These are phyloP conservation scores for Cercospora beticola DNA, from an alignment of 2,329 filamentous ascomycete genomes.

Conservation along the genomic window DNA sequence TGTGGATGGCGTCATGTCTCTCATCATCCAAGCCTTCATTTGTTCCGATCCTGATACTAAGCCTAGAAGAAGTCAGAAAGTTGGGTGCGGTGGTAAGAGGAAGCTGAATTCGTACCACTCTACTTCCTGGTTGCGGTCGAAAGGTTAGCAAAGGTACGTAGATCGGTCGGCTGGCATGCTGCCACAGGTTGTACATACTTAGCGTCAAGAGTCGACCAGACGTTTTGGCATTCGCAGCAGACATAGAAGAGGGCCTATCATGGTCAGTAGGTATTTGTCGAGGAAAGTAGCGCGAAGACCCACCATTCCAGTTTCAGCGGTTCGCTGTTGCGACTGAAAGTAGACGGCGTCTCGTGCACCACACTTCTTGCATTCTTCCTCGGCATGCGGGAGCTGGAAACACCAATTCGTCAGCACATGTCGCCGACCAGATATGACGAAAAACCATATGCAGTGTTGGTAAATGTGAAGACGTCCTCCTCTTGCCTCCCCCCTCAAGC, in stretches of 20 bases:
- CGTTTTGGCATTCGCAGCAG: conserved; percentile 89
- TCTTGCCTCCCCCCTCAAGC: conserved; percentile 32
- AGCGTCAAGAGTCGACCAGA: conserved; percentile 56
- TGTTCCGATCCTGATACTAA: conserved; percentile 8
- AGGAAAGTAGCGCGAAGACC: conserved; percentile 39
- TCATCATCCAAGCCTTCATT: conserved; percentile 7
- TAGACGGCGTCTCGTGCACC: conserved; percentile 89
- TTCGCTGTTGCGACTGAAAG: conserved; percentile 98
- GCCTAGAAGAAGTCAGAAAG: conserved; percentile 2
- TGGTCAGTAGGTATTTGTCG: conserved; percentile 19
- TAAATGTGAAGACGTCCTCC: conserved; percentile 23
- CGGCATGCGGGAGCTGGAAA: conserved; percentile 40
- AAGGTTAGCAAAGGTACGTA: background rate
- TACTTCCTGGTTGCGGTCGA: conserved; percentile 21
- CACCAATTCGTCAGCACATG: conserved; percentile 37
- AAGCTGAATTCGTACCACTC: conserved; percentile 13
- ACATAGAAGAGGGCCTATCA: conserved; percentile 60
- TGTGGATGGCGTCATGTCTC: background rate
- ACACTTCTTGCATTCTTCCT: conserved; percentile 82
- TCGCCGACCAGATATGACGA: conserved; percentile 34
- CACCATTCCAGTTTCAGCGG: conserved; percentile 97
- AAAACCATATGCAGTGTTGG: conserved; percentile 20
- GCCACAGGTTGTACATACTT: background rate
- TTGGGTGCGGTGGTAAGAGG: background rate
- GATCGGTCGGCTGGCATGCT: background rate